phyloP scores from a whole-genome alignment of 2,329 filamentous ascomycete species.

The Dichotomopilus funicola region DNA sequence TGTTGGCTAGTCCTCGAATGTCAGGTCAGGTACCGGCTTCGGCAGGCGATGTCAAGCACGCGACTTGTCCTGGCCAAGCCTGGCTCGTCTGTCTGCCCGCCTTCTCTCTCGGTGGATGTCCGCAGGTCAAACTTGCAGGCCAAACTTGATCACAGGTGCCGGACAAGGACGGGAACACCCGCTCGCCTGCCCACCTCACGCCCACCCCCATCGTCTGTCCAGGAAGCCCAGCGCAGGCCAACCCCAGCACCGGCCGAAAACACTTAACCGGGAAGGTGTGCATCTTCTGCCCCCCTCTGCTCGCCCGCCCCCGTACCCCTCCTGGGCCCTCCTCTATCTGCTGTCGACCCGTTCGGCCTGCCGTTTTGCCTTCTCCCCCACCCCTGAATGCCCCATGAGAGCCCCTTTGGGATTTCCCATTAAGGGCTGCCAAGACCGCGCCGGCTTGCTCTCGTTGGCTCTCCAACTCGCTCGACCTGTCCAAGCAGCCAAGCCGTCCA shows the following conservation, averaged over 20 bases:
- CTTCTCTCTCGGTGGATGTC: no score
- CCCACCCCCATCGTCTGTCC: not conserved
- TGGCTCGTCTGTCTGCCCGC: no score
- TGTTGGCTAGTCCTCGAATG: conserved; percentile 12
- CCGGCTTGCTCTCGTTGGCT: not conserved
- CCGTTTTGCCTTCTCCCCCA: no score
- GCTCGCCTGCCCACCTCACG: conserved; percentile 6
- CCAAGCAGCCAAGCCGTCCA: no score
- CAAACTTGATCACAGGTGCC: not conserved
- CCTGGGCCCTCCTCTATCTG: no score
- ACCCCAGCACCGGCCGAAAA: conserved; percentile 7
- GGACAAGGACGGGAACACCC: conserved; percentile 17
- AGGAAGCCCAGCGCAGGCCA: not conserved
- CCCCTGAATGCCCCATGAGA: no score
- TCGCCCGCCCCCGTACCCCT: conserved; percentile 7
- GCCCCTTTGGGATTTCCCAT: no score
- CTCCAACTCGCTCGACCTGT: no score
- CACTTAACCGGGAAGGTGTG: conserved; percentile 23
- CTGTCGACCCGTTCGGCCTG: no score
- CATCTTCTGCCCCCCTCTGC: not conserved
- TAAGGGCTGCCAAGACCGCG: not conserved
- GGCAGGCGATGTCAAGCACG: no score
- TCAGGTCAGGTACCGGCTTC: conserved; percentile 9
- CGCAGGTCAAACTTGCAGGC: no score
- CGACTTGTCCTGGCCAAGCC: no score